Percentiles rank a stretch among this genome's conserved stretches.
Evolutionary conservation across 2,329 filamentous ascomycete species (phyloP).

Genomic region (Stenocarpella maydis): DNA sequence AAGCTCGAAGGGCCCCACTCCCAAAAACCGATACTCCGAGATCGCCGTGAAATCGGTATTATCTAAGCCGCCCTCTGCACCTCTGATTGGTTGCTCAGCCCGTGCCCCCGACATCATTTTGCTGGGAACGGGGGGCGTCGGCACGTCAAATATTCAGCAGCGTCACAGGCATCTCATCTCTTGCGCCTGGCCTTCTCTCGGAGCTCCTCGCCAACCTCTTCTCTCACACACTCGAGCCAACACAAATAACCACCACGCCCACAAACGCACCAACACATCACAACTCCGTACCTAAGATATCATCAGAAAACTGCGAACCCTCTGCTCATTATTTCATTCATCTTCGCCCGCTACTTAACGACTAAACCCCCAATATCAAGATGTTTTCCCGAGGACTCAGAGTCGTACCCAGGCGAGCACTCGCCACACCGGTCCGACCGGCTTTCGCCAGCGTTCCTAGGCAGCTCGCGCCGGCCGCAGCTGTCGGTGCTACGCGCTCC

Average conservation of each 20-base stretch:
- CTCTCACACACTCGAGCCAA: conserved; percentile 5
- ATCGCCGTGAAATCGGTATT: conserved; percentile 21
- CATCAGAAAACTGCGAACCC: background rate
- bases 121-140: conserved; percentile 17
- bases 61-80: rapidly evolving
- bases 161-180: conserved; percentile 21
- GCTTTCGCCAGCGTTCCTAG: conserved; percentile 48
- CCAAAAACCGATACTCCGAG: conserved; percentile 30
- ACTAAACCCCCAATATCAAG: conserved; percentile 37
- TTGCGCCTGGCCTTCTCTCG: background rate
- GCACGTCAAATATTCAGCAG: conserved; percentile 31
- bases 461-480: conserved; percentile 51
- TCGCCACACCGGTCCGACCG: conserved; percentile 51
- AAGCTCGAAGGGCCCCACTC: conserved; percentile 3
- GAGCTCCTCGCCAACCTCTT: background rate
- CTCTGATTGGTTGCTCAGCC: conserved; percentile 11
- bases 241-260: background rate
- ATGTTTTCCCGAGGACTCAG: conserved; percentile 59
- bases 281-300: conserved; percentile 1
- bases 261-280: background rate
- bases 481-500: conserved; percentile 52
- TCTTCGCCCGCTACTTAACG: background rate
- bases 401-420: conserved; percentile 53
- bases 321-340: background rate
- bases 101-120: conserved; percentile 28